A percentile compares a stretch with the other conserved stretches of the same genome.
phyloP scores from a whole-genome alignment of 1,284 basidiomycete genomes.

The Peniophora sp. region DNA sequence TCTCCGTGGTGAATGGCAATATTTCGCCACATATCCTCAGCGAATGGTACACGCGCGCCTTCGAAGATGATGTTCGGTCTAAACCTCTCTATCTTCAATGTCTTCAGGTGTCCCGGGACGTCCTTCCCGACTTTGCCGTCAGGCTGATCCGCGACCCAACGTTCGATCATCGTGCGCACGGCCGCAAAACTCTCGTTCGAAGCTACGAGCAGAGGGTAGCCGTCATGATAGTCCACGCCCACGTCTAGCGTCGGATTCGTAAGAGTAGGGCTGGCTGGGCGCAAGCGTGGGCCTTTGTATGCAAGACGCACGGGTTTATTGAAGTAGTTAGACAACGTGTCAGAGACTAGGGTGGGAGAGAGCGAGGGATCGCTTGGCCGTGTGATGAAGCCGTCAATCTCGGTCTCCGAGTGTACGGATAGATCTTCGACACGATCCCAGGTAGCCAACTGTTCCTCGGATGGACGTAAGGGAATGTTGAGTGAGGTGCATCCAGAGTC shows the following conservation, averaged over 20 bases:
- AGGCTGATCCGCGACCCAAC: slow-evolving; percentile 10
- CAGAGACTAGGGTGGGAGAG: slow-evolving; percentile 31
- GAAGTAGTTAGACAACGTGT: slow-evolving; percentile 51
- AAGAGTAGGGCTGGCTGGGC: slow-evolving; percentile 40
- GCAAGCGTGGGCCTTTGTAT: slow-evolving; percentile 54
- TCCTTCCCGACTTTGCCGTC: slow-evolving; percentile 35
- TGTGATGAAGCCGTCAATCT: slow-evolving; percentile 60
- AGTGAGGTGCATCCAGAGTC: slow-evolving; percentile 48
- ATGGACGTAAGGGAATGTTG: slow-evolving; percentile 49
- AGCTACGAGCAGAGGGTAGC: slow-evolving; percentile 58
- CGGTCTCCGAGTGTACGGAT: slow-evolving; percentile 36
- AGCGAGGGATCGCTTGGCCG: slow-evolving; percentile 22
- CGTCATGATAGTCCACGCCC: slow-evolving; percentile 59
- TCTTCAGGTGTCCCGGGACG: slow-evolving; percentile 33
- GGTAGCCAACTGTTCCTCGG: slow-evolving; percentile 31
- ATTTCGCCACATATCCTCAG: slow-evolving; percentile 50
- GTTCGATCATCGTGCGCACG: slow-evolving; percentile 32
- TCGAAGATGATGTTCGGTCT: slow-evolving; percentile 64
- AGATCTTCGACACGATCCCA: slow-evolving; percentile 55
- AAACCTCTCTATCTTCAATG: slow-evolving; percentile 62
- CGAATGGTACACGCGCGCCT: slow-evolving; percentile 42
- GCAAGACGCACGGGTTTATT: slow-evolving; percentile 52
- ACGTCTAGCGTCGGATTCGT: slow-evolving; percentile 50
- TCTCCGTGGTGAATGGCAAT: slow-evolving; percentile 30
- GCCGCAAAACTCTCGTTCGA: slow-evolving; percentile 55